phyloP scores from a whole-genome alignment of 2,329 filamentous ascomycete genomes.

The Intubia oerlemansii region DNA sequence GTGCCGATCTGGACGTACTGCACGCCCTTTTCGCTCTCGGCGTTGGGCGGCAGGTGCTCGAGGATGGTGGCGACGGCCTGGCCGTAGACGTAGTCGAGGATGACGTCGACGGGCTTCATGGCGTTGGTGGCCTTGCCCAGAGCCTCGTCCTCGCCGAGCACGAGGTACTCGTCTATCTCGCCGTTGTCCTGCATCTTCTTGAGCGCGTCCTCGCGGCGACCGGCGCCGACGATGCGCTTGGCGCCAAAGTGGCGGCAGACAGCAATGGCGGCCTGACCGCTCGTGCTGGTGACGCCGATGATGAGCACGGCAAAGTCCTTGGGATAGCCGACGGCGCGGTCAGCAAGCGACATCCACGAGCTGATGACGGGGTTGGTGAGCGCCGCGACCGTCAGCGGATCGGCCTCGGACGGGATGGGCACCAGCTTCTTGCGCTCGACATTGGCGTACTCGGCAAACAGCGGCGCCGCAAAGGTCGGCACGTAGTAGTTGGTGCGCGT shows the following conservation, averaged over 20 bases:
- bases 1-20: constrained; percentile 32
- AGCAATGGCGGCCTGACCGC: constrained; percentile 26
- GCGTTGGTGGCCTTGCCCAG: constrained; percentile 22
- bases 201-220: constrained; percentile 22
- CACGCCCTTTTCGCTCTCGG: constrained; percentile 12
- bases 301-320: constrained; percentile 39
- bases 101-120: constrained; percentile 25
- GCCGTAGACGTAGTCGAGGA: constrained; percentile 37
- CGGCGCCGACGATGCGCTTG: constrained; percentile 26
- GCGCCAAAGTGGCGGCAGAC: constrained; percentile 27
- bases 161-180: constrained; percentile 24
- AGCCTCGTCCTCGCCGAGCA: constrained; percentile 17
- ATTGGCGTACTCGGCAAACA: constrained; percentile 25
- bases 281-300: constrained; percentile 80
- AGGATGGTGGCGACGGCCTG: constrained; percentile 22
- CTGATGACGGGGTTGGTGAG: constrained; percentile 32
- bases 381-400: constrained; percentile 27
- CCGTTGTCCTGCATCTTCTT: constrained; percentile 7
- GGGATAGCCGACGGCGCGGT: constrained; percentile 18
- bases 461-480: constrained; percentile 14
- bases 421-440: constrained; percentile 18
- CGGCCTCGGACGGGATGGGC: constrained; percentile 21
- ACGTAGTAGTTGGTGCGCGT: constrained; percentile 30
- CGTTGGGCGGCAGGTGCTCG: constrained; percentile 18
- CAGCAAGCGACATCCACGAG: constrained; percentile 33